phyloP scores from a whole-genome alignment of 2,329 filamentous ascomycete genomes.

The Diplodia intermedia region DNA sequence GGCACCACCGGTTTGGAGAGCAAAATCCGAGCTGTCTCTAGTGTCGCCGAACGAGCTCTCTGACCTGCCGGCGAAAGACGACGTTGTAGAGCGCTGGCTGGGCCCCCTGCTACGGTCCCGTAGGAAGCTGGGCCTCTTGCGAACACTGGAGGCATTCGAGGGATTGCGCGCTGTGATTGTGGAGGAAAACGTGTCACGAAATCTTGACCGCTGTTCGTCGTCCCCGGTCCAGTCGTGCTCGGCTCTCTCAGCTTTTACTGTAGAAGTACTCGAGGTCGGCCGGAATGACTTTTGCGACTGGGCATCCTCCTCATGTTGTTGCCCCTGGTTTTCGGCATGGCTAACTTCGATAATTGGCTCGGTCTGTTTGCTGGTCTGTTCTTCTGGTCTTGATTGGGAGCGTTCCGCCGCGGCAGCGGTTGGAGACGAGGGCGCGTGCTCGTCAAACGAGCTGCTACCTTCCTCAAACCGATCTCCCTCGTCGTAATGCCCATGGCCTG shows the following conservation, averaged over 20 bases:
- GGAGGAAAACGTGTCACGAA: conserved; percentile 9
- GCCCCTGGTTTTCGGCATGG: conserved; percentile 27
- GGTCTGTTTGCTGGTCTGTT: conserved; percentile 22
- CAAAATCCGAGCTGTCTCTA: conserved; percentile 78
- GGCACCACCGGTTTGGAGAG: conserved; percentile 81
- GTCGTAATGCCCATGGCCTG: conserved; percentile 39
- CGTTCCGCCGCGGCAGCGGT: conserved; percentile 52
- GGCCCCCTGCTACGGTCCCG: conserved; percentile 58
- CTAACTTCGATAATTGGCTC: conserved; percentile 29
- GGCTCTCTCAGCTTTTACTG: conserved; percentile 41
- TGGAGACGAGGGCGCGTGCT: conserved; percentile 52
- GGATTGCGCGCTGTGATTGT: conserved; percentile 2
- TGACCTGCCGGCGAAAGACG: conserved; percentile 61
- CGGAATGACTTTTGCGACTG: conserved; percentile 9
- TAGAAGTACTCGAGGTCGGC: conserved; percentile 49
- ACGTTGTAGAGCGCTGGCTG: conserved; percentile 65
- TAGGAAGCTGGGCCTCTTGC: conserved; percentile 62
- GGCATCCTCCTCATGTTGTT: conserved; percentile 29
- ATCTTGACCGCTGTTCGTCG: conserved; percentile 20
- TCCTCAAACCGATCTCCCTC: conserved; percentile 41
- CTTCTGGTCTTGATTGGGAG: conserved; percentile 36
- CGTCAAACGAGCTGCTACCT: conserved; percentile 41
- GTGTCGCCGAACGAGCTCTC: conserved; percentile 62
- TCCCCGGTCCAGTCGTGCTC: conserved; percentile 16
- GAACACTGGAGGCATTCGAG: conserved; percentile 23